Percentiles rank a stretch among this genome's conserved stretches.
Evolutionary conservation across 2,329 filamentous ascomycete species (phyloP).

Genomic region (Trichoderma lentiforme): DNA sequence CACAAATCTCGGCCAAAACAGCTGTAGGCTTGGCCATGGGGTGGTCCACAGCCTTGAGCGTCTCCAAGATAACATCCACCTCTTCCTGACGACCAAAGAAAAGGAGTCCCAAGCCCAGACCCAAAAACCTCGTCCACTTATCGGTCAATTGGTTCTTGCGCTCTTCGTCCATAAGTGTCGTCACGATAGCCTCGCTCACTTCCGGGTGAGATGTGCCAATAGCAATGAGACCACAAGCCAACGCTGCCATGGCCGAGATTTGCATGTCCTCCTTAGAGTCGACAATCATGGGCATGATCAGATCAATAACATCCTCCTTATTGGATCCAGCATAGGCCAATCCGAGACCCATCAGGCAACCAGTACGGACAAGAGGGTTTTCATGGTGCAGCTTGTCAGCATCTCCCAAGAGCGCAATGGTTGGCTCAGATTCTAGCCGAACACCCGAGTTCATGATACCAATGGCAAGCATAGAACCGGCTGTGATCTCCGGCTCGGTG

Average conservation of each 20-base stretch:
- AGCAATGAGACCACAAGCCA: slow-evolving; percentile 85
- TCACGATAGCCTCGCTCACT: slow-evolving; percentile 87
- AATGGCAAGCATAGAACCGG: slow-evolving; percentile 86
- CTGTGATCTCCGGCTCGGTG: slow-evolving; percentile 75
- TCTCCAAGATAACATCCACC: slow-evolving; percentile 96
- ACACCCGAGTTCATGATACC: slow-evolving; percentile 96
- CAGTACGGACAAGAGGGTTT: slow-evolving; percentile 72
- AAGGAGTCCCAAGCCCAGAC: slow-evolving; percentile 84
- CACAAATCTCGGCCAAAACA: slow-evolving; percentile 91
- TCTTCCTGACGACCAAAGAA: slow-evolving; percentile 98
- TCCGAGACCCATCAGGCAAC: slow-evolving; percentile 93
- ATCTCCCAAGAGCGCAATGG: slow-evolving; percentile 80
- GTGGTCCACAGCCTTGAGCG: slow-evolving; percentile 93
- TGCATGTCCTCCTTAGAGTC: slow-evolving; percentile 89
- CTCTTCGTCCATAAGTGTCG: slow-evolving; percentile 90
- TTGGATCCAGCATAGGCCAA: slow-evolving; percentile 93
- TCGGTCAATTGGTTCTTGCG: slow-evolving; percentile 87
- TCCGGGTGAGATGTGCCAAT: slow-evolving; percentile 90
- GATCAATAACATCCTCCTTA: slow-evolving; percentile 81
- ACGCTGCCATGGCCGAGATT: slow-evolving; percentile 90
- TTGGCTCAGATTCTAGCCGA: slow-evolving; percentile 82
- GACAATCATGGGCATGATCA: slow-evolving; percentile 80
- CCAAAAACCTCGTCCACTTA: slow-evolving; percentile 98
- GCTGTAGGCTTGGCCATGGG: slow-evolving; percentile 96
- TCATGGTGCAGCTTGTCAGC: slow-evolving; percentile 74